Conservation (phyloP, 1,284 basidiomycete genomes). For the Melampsora larici-populina region DNA sequence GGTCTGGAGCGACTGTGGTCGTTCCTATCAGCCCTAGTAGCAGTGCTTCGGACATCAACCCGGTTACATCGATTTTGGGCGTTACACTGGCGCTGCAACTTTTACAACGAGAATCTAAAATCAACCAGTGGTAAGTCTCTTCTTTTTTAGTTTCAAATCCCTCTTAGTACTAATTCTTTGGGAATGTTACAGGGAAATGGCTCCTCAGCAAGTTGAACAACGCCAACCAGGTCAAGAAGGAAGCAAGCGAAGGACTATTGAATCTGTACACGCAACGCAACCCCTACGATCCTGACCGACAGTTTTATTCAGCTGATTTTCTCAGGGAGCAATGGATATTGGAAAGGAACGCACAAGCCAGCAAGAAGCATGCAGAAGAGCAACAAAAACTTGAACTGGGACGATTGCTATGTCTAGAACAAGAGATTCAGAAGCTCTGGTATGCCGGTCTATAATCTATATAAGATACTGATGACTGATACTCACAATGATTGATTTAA, state of each 20-base stretch:
- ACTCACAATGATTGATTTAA: neutral
- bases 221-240: neutral
- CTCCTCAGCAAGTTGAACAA: conserved; percentile 2
- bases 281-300: neutral
- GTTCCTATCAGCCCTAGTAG: conserved; percentile 4
- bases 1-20: conserved; percentile 41
- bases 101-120: neutral
- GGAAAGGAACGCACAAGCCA: neutral
- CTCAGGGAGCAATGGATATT: neutral
- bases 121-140: neutral
- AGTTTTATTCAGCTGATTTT: neutral
- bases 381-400: conserved; percentile 9
- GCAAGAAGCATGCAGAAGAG: neutral
- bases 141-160: neutral
- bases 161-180: neutral
- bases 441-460: neutral
- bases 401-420: conserved; percentile 1
- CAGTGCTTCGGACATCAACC: neutral
- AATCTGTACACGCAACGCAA: neutral
- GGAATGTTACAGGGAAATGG: neutral
- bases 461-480: neutral
- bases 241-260: neutral
- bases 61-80: conserved; percentile 15
- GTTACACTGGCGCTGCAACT: neutral
- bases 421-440: neutral